Evolutionary conservation across 306 rosid species (phyloP).

Genomic region (Cyamopsis tetragonoloba): DNA sequence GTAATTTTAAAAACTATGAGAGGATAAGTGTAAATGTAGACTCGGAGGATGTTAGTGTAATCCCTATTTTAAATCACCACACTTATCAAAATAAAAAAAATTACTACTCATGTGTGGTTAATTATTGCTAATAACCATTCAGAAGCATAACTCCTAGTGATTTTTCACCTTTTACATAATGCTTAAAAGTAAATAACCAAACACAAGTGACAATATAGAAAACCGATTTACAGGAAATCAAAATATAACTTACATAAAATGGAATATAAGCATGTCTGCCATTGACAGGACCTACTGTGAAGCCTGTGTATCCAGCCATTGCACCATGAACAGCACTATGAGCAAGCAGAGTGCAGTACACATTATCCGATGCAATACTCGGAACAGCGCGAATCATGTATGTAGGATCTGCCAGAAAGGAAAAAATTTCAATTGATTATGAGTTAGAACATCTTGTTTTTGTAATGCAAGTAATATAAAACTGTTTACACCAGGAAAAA

Average conservation of each 20-base stretch:
- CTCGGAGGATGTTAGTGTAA: too few relatives aligned
- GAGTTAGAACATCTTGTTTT: not conserved
- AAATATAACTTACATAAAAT: slow-evolving; percentile 44
- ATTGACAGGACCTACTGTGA: slow-evolving; percentile 56
- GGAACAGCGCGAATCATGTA: slow-evolving; percentile 77
- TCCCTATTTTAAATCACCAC: too few relatives aligned
- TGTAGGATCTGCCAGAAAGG: slow-evolving; percentile 54
- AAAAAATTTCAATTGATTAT: not conserved
- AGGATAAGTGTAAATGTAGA: too few relatives aligned
- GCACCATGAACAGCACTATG: slow-evolving; percentile 71
- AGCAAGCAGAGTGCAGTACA: slow-evolving; percentile 65
- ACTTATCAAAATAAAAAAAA: too few relatives aligned
- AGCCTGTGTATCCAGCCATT: slow-evolving; percentile 76
- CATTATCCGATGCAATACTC: slow-evolving; percentile 68
- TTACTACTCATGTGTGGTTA: too few relatives aligned
- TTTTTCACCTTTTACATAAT: not conserved
- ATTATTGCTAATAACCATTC: too few relatives aligned
- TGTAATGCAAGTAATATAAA: not conserved
- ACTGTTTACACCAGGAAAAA: not conserved
- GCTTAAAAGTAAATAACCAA: not conserved
- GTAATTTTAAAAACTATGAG: too few relatives aligned
- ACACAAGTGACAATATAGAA: not conserved
- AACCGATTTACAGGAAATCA: not conserved
- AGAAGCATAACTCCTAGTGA: not conserved
- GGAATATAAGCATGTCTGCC: slow-evolving; percentile 63